Evolutionary conservation across 2,329 filamentous ascomycete genomes (phyloP).

Genomic region (Sclerotinia trifoliorum): DNA sequence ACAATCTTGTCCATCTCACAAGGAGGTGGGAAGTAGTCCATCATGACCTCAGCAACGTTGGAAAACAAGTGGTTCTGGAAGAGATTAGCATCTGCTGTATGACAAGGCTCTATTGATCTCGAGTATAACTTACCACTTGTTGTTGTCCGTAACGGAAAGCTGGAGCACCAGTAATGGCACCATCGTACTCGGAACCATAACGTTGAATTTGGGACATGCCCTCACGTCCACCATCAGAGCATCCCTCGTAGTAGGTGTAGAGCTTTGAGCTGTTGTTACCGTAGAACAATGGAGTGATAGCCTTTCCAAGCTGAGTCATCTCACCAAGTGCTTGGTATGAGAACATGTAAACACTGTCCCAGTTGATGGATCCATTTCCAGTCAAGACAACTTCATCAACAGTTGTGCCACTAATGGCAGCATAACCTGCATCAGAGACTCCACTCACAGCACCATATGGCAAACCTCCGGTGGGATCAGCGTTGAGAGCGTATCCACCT

Average conservation of each 20-base stretch:
- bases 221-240: constrained; percentile 50
- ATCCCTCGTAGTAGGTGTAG: constrained; percentile 41
- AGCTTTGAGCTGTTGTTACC: constrained; percentile 30
- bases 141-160: constrained; percentile 49
- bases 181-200: constrained; percentile 46
- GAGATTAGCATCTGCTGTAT: neutral
- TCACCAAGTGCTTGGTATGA: constrained; percentile 44
- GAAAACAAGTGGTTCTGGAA: constrained; percentile 36
- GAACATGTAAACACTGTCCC: constrained; percentile 42
- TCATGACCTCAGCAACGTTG: constrained; percentile 42
- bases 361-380: constrained; percentile 36
- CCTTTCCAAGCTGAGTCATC: constrained; percentile 45
- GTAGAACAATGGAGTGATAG: constrained; percentile 46
- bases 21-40: constrained; percentile 46
- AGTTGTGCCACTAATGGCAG: constrained; percentile 43
- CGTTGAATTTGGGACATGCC: constrained; percentile 48
- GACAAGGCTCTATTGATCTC: neutral
- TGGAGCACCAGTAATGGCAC: constrained; percentile 47
- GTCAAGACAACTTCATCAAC: constrained; percentile 43
- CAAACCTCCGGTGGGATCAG: constrained; percentile 44
- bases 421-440: constrained; percentile 52
- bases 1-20: constrained; percentile 51
- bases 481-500: constrained; percentile 46
- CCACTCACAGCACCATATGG: constrained; percentile 49
- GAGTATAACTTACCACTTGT: constrained; percentile 38